Evolutionary conservation across 2,329 filamentous ascomycete genomes (phyloP), one percentile per base, ranked within the genome.

Genomic region (Colletotrichum navitas): DNA sequence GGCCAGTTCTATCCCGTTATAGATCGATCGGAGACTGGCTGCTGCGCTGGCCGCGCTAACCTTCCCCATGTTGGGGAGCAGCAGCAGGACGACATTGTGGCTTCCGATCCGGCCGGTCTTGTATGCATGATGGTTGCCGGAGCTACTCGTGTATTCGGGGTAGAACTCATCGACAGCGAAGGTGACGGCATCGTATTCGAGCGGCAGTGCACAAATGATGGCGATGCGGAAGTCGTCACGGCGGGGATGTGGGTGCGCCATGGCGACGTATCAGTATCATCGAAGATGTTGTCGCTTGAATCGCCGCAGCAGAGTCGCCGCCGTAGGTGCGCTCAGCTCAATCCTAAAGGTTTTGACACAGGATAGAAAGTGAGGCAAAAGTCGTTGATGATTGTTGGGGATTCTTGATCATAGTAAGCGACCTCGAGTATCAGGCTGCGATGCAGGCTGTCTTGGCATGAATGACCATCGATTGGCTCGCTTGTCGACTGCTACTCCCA

Each of bases 11-110:
- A 86, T 67, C 1, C 71, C 68, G 0, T 68, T 62, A 49, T 80
- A 85, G 54, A 81, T 85, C 1, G 71, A 74, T 0, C 77, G 76
- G 11, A 85, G 68, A 26, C 74, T 76, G 0, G 77, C 72, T 0
- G 79, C 74, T 0, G 78, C 72, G 2, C 62, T 63, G 0, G 80
- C 77, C 0, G 81, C 77, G 36, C 32, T 77, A 16, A 45, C 73
- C 39, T 77, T 81, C 5, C 80, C 80, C 65, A 79, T 80, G 4
- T 58, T 54, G 1, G 77, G 72, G 3, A 80, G 73, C 0, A 77
- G 43, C n/a, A 76, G 72, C 0, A 83, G 74, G 6, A 83, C 79
- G 5, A 79, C 76, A 1, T 74, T 58, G 5, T 62, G 43, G 0
- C 21, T 21, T 2, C 77, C 77, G 0, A 81, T 76, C 0, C 77